Percentiles rank a stretch among this genome's conserved stretches.
Conservation (phyloP, 2,329 filamentous ascomycete genomes). For the Neonectria punicea region DNA sequence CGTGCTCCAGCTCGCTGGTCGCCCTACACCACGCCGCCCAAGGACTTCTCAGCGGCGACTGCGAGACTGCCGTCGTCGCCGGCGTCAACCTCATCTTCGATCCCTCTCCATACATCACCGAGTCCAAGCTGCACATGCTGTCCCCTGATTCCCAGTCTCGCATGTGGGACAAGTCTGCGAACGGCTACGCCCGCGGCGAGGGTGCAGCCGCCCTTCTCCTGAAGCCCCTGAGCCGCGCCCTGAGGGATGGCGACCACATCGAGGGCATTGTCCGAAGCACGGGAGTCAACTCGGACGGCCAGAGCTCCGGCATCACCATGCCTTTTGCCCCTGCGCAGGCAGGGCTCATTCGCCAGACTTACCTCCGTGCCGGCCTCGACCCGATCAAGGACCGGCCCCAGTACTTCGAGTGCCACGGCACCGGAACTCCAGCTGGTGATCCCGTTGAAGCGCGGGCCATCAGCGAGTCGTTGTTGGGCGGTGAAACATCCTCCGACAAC, state of each 20-base stretch:
- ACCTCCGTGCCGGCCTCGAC: constrained; percentile 50
- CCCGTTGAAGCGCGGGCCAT: constrained; percentile 61
- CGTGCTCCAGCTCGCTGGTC: constrained; percentile 50
- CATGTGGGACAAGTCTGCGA: constrained; percentile 25
- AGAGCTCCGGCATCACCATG: constrained; percentile 43
- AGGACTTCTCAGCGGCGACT: constrained; percentile 47
- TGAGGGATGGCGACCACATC: constrained; percentile 61
- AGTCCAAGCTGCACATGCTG: constrained; percentile 57
- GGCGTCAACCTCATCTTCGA: constrained; percentile 49
- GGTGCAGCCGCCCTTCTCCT: constrained; percentile 22
- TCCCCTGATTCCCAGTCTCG: constrained; percentile 17
- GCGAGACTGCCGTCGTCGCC: constrained; percentile 47
- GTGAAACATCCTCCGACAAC: constrained; percentile 14
- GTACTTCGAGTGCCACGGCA: constrained; percentile 56
- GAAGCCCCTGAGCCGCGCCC: constrained; percentile 19
- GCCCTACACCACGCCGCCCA: constrained; percentile 34
- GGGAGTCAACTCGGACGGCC: constrained; percentile 64
- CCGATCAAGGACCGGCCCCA: constrained; percentile 47
- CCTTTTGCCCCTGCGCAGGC: constrained; percentile 57
- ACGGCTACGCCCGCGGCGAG: constrained; percentile 26
- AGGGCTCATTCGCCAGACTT: constrained; percentile 50
- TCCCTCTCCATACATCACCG: constrained; percentile 29
- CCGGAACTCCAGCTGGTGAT: constrained; percentile 52
- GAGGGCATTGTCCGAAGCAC: constrained; percentile 60
- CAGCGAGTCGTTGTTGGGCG: constrained; percentile 50